Base-by-base conservation (phyloP, 169 alveolate species). In the Plasmodium falciparum region DNA sequence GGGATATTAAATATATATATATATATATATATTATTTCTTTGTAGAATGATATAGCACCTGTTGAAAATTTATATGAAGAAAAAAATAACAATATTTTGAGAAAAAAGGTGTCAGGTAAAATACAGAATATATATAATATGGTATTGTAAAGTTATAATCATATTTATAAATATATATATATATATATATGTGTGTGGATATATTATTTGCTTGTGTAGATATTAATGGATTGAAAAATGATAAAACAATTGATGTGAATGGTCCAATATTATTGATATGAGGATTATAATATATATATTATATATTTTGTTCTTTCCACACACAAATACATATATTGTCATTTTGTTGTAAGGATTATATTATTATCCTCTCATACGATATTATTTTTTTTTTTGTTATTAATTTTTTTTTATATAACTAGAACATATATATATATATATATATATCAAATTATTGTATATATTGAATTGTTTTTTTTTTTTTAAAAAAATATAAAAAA, bases 181-280 rank as follows among this genome's bases (percentile, higher is more conserved):
- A 49, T 58, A 17, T 50, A 11, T 50, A 39, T 39, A 39, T 39
- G n/a, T 54, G 50, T 1, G 49, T 12, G n/a, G 6, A 13, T 15
- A 15, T 74, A 12, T 39, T 24, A 17, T 49, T 29, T 39, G 17
- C 45, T 54, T 62, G 11, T 54, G 49, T 58, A 73, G 58, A 73
- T 56, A 45, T 26, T 52, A 45, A 61, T 54, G 91, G 8, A 43
- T 17, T 8, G 49, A 29, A 54, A 61, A 63, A 69, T 49, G 50
- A 83, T 13, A 7, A 58, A 22, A 5, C 85, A 33, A 43, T 83
- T 47, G 74, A 54, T 15, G 13, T 67, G 59, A 83, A 83, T 47
- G 91, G 91, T 29, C 91, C 91, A n/a, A 58, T 83, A 56, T 61
- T 69, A 50, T 54, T 83, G 45, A 83, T 70, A 39, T 83, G 58